Evolutionary conservation across 257 asterid genomes (phyloP), one percentile per base, ranked within the genome.

Genomic region (Ligustrum vulgare): DNA sequence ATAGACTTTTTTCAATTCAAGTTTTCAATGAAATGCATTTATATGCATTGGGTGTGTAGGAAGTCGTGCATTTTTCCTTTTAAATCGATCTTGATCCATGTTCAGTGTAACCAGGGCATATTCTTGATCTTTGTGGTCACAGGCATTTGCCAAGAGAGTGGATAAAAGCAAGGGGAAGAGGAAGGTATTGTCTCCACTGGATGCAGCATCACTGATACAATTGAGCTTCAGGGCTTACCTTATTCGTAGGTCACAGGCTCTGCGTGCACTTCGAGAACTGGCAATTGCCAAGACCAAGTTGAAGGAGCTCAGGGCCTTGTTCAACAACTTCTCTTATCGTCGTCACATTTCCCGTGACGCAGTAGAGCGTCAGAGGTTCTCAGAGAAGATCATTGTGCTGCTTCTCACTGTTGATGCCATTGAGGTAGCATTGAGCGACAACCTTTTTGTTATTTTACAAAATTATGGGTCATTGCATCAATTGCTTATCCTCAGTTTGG

Each of bases 381-480:
- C 96, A 10, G 98, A 95, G 73, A 93, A 88, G 91, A 89, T 95
- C 78, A 93, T 93, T 62, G 97, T 95, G 43, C 74, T 95, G 72
- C 97, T 95, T 63, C 98, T 93, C 79, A 95, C 99, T 8, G 93
- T 95, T 70, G 97, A 93, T 72, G 96, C 99, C 80, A 87, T 95
- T 76, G 96, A 93, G 99, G 99, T 92, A 87, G 15, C 49, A 11
- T 4, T 8, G 28, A 32, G 7, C 31, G 10, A 32, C 25, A 64
- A 45, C 22, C 5, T 39, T 9, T 80, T 72, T 49, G 39, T 41
- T 71, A 60, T 60, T 56, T 20, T 56, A 7, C 28, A 20, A 20
- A 56, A 5, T 56, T 56, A 56, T 56, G 32, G 31, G 64, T 56
- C 28, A 20, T 56, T 56, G 31, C 32, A 22, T 56, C 64, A 56